Evolutionary conservation across 2,329 filamentous ascomycete genomes (phyloP), one percentile per base, ranked within the genome.

Genomic region (Lecanosticta acicola): DNA sequence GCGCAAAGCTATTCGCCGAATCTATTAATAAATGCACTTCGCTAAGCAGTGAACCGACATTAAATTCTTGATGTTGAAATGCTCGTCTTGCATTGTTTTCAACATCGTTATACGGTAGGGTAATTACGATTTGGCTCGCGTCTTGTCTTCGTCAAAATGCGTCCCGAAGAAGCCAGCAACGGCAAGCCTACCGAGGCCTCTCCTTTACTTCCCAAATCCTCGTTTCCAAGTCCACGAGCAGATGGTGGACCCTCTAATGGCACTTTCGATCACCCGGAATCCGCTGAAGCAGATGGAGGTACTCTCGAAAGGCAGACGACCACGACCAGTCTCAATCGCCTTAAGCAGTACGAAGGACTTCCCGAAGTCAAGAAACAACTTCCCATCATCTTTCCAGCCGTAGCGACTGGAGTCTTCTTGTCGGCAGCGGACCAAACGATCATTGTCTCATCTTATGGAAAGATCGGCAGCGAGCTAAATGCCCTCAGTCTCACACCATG

Each of bases 401-500:
- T 84, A 38, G 76, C 74, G 7, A 74, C 83, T 43, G 80, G 80
- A n/a, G 50, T 89, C 33, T 87, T 86, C 60, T 72, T 91, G 5
- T 77, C 82, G 16, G 83, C 85, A 3, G 75, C 83, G 41, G 86
- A 91, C 60, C 84, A 89, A 64, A 87, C 87, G 0, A 79, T 90
- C 43, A 81, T 86, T 21, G 79, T 90, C 39, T 80, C 81, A n/a
- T 82, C 77, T n/a, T 89, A 89, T 64, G 84, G 83, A 40, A 80
- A 77, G 51, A 90, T 91, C 57, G 85, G 85, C 9, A 86, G 77
- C 46, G 86, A 90, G 52, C 69, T 91, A 20, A 73, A 85, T 41
- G 84, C 85, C 1, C 72, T 91, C 42, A 87, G 84, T 60, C 79
- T 78, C 54, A 87, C 84, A 3, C 84, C 79, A 42, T 89, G 85